A percentile compares a stretch with the other conserved stretches of the same genome.
phyloP scores from a whole-genome alignment of 2,329 filamentous ascomycete genomes.

The Sclerotinia glacialis region DNA sequence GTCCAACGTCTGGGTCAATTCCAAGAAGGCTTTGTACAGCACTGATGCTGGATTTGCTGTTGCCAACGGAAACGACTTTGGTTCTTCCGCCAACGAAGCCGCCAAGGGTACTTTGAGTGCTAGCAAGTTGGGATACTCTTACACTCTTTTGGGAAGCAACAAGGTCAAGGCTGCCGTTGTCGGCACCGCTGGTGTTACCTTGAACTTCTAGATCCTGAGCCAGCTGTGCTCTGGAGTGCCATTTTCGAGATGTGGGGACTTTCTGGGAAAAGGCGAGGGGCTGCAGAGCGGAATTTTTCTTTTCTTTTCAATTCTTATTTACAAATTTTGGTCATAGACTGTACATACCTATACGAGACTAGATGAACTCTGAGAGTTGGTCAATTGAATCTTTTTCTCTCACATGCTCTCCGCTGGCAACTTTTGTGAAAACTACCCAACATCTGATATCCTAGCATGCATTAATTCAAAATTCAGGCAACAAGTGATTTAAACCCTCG shows the following conservation, averaged over 20 bases:
- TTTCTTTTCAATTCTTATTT: not conserved
- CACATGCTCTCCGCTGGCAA: not conserved
- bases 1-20: conserved; percentile 49
- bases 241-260: not conserved
- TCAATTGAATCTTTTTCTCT: not conserved
- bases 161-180: conserved; percentile 45
- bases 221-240: not conserved
- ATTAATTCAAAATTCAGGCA: too few species aligned
- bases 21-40: conserved; percentile 41
- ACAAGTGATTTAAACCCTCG: not conserved
- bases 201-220: conserved; percentile 34
- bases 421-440: not conserved
- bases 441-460: too few species aligned
- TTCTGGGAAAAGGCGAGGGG: not conserved
- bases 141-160: conserved; percentile 50
- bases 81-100: conserved; percentile 48
- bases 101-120: conserved; percentile 47
- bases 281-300: not conserved
- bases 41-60: conserved; percentile 44
- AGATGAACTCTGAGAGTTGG: not conserved
- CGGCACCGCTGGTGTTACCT: conserved; percentile 40
- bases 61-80: conserved; percentile 47
- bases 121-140: conserved; percentile 48
- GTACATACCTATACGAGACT: not conserved
- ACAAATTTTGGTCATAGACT: not conserved